A percentile compares a stretch with the other conserved stretches of the same genome.
These are phyloP conservation scores for Eutrema japonicum DNA, from an alignment of 345 rosid genomes.

Conservation along the genomic window DNA sequence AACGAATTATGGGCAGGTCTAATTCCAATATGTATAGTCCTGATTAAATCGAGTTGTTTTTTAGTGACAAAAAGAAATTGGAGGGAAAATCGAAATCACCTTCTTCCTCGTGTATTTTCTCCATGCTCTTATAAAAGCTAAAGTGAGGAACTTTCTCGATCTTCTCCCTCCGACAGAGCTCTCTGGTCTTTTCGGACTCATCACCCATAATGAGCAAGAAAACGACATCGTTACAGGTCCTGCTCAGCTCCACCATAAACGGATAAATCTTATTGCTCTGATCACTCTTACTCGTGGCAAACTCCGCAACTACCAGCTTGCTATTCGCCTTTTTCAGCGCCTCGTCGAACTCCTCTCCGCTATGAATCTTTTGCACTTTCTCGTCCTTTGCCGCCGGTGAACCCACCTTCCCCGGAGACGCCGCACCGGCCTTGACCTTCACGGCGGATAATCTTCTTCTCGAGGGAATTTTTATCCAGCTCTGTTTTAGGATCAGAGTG, in stretches of 20 bases:
- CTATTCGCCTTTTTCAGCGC: slow-evolving; percentile 65
- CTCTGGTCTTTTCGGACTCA: slow-evolving; percentile 75
- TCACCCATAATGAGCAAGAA: slow-evolving; percentile 87
- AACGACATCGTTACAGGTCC: slow-evolving; percentile 77
- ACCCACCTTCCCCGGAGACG: slow-evolving; percentile 52
- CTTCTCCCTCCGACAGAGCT: slow-evolving; percentile 78
- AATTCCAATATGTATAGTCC: not conserved
- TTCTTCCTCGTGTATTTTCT: slow-evolving; percentile 91
- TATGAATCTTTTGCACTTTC: slow-evolving; percentile 67
- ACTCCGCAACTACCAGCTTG: slow-evolving; percentile 85
- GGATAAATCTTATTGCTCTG: slow-evolving; percentile 73
- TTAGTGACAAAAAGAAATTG: not conserved
- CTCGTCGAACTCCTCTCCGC: slow-evolving; percentile 72
- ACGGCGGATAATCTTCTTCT: slow-evolving; percentile 31
- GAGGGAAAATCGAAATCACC: slow-evolving; percentile 5
- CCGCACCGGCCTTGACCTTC: slow-evolving; percentile 53
- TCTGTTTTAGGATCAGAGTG: slow-evolving; percentile 13
- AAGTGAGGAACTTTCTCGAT: slow-evolving; percentile 83
- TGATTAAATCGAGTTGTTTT: no score
- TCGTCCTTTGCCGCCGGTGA: slow-evolving; percentile 51
- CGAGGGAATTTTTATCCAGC: not conserved
- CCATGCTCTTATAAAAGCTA: slow-evolving; percentile 85
- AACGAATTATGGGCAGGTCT: not conserved
- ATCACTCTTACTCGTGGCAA: slow-evolving; percentile 56
- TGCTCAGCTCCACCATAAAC: slow-evolving; percentile 83